Percentiles rank a stretch among this genome's conserved stretches.
These are phyloP conservation scores for Rhododendron henanense DNA, from an alignment of 148 eudicot genomes.

Conservation along the genomic window DNA sequence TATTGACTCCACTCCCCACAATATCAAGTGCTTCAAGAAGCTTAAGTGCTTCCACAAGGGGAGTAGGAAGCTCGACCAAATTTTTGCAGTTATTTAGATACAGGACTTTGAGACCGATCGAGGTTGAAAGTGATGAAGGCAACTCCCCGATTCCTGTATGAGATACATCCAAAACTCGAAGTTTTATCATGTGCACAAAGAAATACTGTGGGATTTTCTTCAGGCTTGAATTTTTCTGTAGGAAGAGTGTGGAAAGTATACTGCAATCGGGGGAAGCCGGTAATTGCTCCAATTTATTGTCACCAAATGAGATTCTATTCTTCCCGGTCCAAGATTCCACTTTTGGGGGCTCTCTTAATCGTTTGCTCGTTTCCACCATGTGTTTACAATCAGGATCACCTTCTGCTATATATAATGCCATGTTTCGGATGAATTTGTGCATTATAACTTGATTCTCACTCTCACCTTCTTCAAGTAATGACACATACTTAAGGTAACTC, in stretches of 20 bases:
- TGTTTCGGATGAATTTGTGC: constrained; percentile 14
- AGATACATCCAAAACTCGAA: constrained; percentile 16
- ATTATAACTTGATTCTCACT: constrained; percentile 1
- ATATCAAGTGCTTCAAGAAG: constrained; percentile 21
- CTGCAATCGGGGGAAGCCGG: no score
- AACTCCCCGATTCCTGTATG: constrained; percentile 7
- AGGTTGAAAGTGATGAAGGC: constrained; percentile 1
- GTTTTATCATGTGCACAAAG: constrained; percentile 10
- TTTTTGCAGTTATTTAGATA: no score
- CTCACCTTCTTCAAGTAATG: constrained; percentile 18
- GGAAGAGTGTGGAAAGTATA: no score
- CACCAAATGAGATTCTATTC: no score
- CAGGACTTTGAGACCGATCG: no score
- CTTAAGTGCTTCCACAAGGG: no score
- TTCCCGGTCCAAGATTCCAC: no score
- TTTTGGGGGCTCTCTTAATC: no score
- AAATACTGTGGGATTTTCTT: no score
- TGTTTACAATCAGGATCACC: not conserved
- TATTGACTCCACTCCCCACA: constrained; percentile 13
- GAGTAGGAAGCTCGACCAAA: no score
- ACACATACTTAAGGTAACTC: constrained; percentile 4
- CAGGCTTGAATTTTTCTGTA: no score
- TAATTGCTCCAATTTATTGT: no score
- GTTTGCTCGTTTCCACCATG: constrained; percentile 8
- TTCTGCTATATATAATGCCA: constrained; percentile 7